These are phyloP conservation scores for Durio zibethinus DNA, from an alignment of 345 rosid genomes.

Conservation along the genomic window DNA sequence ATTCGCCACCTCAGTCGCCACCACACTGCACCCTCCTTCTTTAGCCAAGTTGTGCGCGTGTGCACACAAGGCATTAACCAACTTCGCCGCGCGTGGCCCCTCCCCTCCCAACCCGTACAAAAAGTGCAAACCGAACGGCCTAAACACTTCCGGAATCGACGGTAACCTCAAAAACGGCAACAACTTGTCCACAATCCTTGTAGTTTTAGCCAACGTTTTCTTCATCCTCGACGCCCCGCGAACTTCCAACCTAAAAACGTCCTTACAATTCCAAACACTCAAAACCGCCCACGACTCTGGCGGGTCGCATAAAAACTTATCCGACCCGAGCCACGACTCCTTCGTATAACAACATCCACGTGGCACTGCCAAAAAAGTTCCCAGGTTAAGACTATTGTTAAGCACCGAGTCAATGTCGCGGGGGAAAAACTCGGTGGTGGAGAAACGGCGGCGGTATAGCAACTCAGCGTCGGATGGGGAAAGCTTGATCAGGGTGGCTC, in stretches of 20 bases:
- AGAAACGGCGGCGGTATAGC: slow-evolving; percentile 69
- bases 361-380: slow-evolving; percentile 81
- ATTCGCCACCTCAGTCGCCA: slow-evolving; percentile 79
- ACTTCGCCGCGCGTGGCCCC: slow-evolving; percentile 61
- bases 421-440: slow-evolving; percentile 95
- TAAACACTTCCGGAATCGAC: slow-evolving; percentile 78
- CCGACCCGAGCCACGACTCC: slow-evolving; percentile 57
- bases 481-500: slow-evolving; percentile 48
- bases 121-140: slow-evolving; percentile 77
- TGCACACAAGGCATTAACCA: slow-evolving; percentile 59
- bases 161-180: slow-evolving; percentile 76
- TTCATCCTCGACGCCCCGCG: slow-evolving; percentile 64
- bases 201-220: slow-evolving; percentile 55
- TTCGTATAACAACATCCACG: slow-evolving; percentile 29
- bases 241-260: slow-evolving; percentile 69
- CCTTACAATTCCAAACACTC: slow-evolving; percentile 84
- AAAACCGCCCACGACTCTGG: slow-evolving; percentile 88
- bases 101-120: slow-evolving; percentile 92
- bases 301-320: slow-evolving; percentile 54
- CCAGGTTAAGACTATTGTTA: slow-evolving; percentile 63
- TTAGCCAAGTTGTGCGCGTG: slow-evolving; percentile 89
- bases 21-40: slow-evolving; percentile 59
- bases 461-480: slow-evolving; percentile 55
- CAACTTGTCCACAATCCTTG: slow-evolving; percentile 60
- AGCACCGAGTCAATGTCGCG: slow-evolving; percentile 85